phyloP scores from a whole-genome alignment of 306 rosid species.

The Begonia loranthoides region DNA sequence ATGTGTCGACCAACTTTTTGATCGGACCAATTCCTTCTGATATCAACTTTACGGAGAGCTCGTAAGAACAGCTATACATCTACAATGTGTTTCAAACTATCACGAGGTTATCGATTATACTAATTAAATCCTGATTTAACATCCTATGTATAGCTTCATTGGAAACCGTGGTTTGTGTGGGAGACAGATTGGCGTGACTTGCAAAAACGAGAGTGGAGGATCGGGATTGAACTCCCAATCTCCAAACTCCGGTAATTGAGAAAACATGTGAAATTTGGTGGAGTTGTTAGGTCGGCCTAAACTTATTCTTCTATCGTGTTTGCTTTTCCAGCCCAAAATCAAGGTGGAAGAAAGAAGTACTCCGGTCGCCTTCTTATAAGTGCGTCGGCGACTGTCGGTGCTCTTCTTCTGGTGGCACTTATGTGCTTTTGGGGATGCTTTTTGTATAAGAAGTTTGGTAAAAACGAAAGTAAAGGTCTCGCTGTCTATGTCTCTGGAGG shows the following conservation, averaged over 20 bases:
- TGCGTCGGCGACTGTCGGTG: slow-evolving; percentile 97
- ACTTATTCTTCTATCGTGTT: not conserved
- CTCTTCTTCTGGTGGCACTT: slow-evolving; percentile 93
- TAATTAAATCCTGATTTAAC: not conserved
- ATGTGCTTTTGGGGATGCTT: slow-evolving; percentile 99
- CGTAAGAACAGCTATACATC: slow-evolving; percentile 43
- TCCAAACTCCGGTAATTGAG: slow-evolving; percentile 31
- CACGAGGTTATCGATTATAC: not conserved
- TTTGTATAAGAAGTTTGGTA: slow-evolving; percentile 80
- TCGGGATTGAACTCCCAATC: slow-evolving; percentile 28
- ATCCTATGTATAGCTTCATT: slow-evolving; percentile 41
- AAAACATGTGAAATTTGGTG: not conserved
- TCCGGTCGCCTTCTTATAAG: slow-evolving; percentile 91
- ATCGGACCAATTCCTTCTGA: slow-evolving; percentile 82
- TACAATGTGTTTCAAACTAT: too few relatives aligned
- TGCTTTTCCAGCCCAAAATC: slow-evolving; percentile 35
- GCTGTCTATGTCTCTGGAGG: slow-evolving; percentile 90
- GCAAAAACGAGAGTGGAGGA: slow-evolving; percentile 52
- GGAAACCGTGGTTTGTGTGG: slow-evolving; percentile 96
- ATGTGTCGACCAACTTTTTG: slow-evolving; percentile 82
- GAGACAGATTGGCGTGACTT: slow-evolving; percentile 39
- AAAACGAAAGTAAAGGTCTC: slow-evolving; percentile 50
- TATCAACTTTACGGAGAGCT: slow-evolving; percentile 55
- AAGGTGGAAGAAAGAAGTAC: slow-evolving; percentile 60
- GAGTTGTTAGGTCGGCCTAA: not conserved